Conservation (phyloP, 2,329 filamentous ascomycete genomes). For the Dactylellina cionopaga region DNA sequence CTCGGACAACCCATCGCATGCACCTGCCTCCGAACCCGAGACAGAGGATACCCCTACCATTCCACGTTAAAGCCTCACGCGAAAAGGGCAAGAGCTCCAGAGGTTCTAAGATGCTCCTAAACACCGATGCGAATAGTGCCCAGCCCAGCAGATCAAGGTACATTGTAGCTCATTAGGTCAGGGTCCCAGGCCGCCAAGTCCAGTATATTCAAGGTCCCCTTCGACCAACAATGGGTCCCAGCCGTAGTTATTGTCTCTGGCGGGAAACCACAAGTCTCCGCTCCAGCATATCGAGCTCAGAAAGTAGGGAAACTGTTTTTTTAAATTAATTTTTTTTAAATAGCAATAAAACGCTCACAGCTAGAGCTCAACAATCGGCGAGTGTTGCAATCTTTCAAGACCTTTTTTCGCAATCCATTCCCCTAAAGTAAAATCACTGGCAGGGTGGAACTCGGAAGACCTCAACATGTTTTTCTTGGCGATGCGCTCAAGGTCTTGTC, state of each 20-base stretch:
- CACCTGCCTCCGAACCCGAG: slow-evolving; percentile 32
- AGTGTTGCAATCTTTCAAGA: slow-evolving; percentile 18
- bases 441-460: slow-evolving; percentile 12
- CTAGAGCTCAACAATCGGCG: slow-evolving; percentile 44
- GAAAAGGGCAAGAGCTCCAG: slow-evolving; percentile 50
- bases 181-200: slow-evolving; percentile 34
- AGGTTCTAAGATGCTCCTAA: slow-evolving; percentile 26
- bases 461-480: slow-evolving; percentile 25
- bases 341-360: slow-evolving; percentile 28
- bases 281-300: slow-evolving; percentile 43
- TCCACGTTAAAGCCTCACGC: slow-evolving; percentile 46
- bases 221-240: not conserved
- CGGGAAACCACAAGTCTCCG: slow-evolving; percentile 53
- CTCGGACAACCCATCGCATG: slow-evolving; percentile 37
- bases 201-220: slow-evolving; percentile 7
- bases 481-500: too few relatives aligned
- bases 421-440: slow-evolving; percentile 35
- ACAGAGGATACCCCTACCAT: slow-evolving; percentile 42
- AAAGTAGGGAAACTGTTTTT: not conserved
- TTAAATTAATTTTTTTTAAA: slow-evolving; percentile 8
- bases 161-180: slow-evolving; percentile 15
- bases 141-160: slow-evolving; percentile 39
- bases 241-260: slow-evolving; percentile 29
- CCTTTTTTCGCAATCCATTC: slow-evolving; percentile 44
- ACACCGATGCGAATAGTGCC: slow-evolving; percentile 27